Evolutionary conservation across 768 basidiomycete species (phyloP), one percentile per base, ranked within the genome.

Genomic region (Mycena floridula): DNA sequence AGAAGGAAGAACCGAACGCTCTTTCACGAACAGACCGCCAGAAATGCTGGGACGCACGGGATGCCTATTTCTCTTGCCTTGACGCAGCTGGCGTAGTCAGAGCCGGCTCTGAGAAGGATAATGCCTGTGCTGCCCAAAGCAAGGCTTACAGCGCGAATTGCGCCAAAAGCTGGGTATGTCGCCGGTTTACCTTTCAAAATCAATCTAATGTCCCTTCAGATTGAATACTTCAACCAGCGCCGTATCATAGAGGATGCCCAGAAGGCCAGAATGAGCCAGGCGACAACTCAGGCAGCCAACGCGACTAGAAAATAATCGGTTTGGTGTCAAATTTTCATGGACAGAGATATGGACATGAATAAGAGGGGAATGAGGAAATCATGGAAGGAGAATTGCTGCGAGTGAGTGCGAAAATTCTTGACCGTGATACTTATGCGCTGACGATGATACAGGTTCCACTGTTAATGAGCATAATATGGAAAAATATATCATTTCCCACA

Each of bases 211-310:
- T 5, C 6, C 3, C 27, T 12, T 37, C 53, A 97, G 94, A 84
- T 97, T 54, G 88, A 89, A 22, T 95, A 97, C 61, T 96, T 97
- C 58, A 95, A 96, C 68, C 87, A 90, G 60, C 80, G 92, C 26
- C 74, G 93, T 43, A 77, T 89, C 26, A 76, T 93, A 42, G 85
- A 80, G 7, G 87, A 85, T 48, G 79, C 81, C 45, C 89, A 90
- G 62, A 87, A 83, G 55, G 79, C 81, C 30, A 67, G 83, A 43
- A 72, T 89, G 24, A 76, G 76, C 15, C 70, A 70, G 47, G 68
- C 65, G 5, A 62, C 58, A 44, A 60, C 60, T 20, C 65, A 70
- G 48, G 57, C 55, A 12, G 61, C 65, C 42, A 63, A 62, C 28
- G 47, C 62, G 36, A 65, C n/a, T n/a, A n/a, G n/a, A n/a, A n/a